These are phyloP conservation scores for Curvularia hawaiiensis DNA, from an alignment of 2,329 filamentous ascomycete species.

Conservation along the genomic window DNA sequence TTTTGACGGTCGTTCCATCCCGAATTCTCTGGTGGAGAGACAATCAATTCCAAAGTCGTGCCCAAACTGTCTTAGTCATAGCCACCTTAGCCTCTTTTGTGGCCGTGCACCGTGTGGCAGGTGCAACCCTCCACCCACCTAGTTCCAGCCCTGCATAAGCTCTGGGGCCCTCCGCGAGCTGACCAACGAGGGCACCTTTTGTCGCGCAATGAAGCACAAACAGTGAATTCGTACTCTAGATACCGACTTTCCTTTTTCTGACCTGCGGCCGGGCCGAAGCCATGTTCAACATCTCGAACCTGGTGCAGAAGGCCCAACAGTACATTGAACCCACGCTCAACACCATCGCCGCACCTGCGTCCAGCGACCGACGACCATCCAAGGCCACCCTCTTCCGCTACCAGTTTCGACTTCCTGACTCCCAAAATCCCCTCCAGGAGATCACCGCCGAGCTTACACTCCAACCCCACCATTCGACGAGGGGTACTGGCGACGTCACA, in stretches of 20 bases:
- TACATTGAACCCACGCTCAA: conserved; percentile 89
- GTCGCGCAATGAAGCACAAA: conserved; percentile 38
- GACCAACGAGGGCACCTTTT: conserved; percentile 18
- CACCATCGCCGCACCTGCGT: conserved; percentile 62
- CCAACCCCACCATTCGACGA: conserved; percentile 66
- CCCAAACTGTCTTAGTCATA: conserved; percentile 13
- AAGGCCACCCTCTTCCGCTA: conserved; percentile 93
- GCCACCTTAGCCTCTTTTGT: conserved; percentile 15
- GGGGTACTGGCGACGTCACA: conserved; percentile 42
- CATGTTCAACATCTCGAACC: conserved; percentile 67
- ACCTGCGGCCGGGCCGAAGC: conserved; percentile 26
- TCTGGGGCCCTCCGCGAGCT: conserved; percentile 17
- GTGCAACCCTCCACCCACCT: conserved; percentile 11
- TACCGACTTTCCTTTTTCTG: conserved; percentile 18
- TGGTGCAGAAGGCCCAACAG: conserved; percentile 95
- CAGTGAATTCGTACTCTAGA: conserved; percentile 10
- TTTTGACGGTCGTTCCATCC: background rate
- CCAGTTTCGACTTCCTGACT: conserved; percentile 92
- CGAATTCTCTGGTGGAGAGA: background rate
- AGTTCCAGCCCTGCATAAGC: conserved; percentile 21
- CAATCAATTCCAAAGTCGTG: background rate
- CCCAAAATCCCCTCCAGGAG: conserved; percentile 92
- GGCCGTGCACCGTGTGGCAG: conserved; percentile 18
- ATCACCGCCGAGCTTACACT: conserved; percentile 96
- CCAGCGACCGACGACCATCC: conserved; percentile 78